phyloP scores from a whole-genome alignment of 1,284 basidiomycete genomes.

The Vanrija sp. region DNA sequence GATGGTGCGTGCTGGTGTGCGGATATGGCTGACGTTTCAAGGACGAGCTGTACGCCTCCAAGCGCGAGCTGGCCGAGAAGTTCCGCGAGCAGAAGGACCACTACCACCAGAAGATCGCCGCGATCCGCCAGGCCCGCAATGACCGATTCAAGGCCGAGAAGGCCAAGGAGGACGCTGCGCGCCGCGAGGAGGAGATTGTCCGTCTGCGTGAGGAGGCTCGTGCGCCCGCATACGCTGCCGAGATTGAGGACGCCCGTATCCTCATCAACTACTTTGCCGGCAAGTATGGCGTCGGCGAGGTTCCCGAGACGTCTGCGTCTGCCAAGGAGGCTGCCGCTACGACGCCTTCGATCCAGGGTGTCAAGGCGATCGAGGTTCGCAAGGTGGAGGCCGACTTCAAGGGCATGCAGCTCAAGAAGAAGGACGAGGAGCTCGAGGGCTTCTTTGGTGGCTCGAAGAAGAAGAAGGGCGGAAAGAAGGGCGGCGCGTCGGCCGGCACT shows the following conservation, averaged over 20 bases:
- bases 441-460: slow-evolving; percentile 66
- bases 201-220: slow-evolving; percentile 87
- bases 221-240: slow-evolving; percentile 80
- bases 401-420: slow-evolving; percentile 79
- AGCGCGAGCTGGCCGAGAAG: slow-evolving; percentile 66
- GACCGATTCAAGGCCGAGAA: slow-evolving; percentile 77
- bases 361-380: slow-evolving; percentile 78
- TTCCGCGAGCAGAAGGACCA: slow-evolving; percentile 78
- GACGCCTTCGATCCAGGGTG: slow-evolving; percentile 56
- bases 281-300: slow-evolving; percentile 55
- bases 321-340: slow-evolving; percentile 23
- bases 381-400: slow-evolving; percentile 71
- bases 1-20: slow-evolving; percentile 46
- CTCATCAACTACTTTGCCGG: slow-evolving; percentile 81
- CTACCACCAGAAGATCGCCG: slow-evolving; percentile 74
- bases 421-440: slow-evolving; percentile 80
- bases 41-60: slow-evolving; percentile 70
- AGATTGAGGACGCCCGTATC: slow-evolving; percentile 85
- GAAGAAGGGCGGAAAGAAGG: slow-evolving; percentile 68
- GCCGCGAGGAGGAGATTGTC: slow-evolving; percentile 75
- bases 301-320: slow-evolving; percentile 38
- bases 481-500: slow-evolving; percentile 28
- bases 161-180: slow-evolving; percentile 73
- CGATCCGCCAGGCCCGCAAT: slow-evolving; percentile 70
- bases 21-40: slow-evolving; percentile 14